phyloP scores from a whole-genome alignment of 495 filamentous ascomycete genomes.

The Barbatosphaeria neglecta region DNA sequence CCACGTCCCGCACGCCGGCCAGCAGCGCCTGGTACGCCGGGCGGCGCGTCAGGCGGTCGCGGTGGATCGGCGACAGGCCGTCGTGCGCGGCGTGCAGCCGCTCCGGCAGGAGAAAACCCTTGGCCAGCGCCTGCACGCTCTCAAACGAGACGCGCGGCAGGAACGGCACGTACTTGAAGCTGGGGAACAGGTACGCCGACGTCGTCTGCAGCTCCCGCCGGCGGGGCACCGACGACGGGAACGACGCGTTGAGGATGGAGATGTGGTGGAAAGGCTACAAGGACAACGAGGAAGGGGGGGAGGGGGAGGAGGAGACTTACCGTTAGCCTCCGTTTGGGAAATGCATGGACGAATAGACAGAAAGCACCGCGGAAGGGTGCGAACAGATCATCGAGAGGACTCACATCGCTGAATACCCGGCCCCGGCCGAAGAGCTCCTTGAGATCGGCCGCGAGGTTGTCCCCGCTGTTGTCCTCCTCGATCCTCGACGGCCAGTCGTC shows the following conservation, averaged over 20 bases:
- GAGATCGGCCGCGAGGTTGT: conserved; percentile 59
- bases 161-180: conserved; percentile 63
- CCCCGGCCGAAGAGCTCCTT: conserved; percentile 54
- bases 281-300: conserved; percentile 26
- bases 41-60: conserved; percentile 28
- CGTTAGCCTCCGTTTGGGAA: conserved; percentile 5
- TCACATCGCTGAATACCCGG: conserved; percentile 60
- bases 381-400: too few relatives aligned
- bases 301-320: conserved; percentile 2
- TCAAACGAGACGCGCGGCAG: conserved; percentile 46
- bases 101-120: conserved; percentile 46
- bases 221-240: conserved; percentile 35
- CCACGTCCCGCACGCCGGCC: conserved; percentile 42
- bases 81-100: conserved; percentile 48
- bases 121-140: conserved; percentile 41
- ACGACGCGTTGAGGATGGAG: conserved; percentile 59
- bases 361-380: too few relatives aligned
- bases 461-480: conserved; percentile 38
- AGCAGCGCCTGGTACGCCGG: conserved; percentile 31
- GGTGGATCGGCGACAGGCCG: conserved; percentile 38
- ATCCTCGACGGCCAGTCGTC: conserved; percentile 71
- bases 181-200: conserved; percentile 63
- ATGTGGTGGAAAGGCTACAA: conserved; percentile 68
- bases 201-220: conserved; percentile 33
- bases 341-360: not conserved